phyloP scores from a whole-genome alignment of 2,329 filamentous ascomycete genomes.

The Pestalotiopsis sp. region DNA sequence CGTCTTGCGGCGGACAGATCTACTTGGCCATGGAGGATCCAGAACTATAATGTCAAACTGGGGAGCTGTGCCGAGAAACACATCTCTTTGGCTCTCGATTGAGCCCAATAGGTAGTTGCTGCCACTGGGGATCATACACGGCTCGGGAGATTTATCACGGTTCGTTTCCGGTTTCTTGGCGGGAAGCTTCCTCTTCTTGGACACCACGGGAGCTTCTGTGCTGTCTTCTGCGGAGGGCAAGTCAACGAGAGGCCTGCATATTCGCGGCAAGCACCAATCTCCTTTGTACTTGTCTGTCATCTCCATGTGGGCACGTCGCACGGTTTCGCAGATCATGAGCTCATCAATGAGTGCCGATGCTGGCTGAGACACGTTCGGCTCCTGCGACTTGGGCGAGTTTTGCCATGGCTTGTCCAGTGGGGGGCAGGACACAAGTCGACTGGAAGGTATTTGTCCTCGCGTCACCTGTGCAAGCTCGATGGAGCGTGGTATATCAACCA shows the following conservation, averaged over 20 bases:
- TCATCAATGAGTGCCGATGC: conserved; percentile 55
- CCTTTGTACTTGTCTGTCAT: conserved; percentile 40
- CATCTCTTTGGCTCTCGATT: conserved; percentile 42
- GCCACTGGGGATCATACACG: conserved; percentile 41
- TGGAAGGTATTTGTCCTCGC: conserved; percentile 35
- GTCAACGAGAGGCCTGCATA: conserved; percentile 18
- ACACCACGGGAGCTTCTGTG: background rate
- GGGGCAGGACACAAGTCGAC: conserved; percentile 48
- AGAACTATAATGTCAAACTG: conserved; percentile 70
- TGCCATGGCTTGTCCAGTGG: conserved; percentile 48
- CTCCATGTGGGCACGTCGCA: conserved; percentile 45
- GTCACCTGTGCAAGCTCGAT: conserved; percentile 67
- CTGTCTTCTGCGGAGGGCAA: conserved; percentile 1
- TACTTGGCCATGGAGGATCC: conserved; percentile 83
- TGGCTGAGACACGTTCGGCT: conserved; percentile 36
- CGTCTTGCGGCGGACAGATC: conserved; percentile 67
- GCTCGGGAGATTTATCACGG: background rate
- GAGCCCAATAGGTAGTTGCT: conserved; percentile 52
- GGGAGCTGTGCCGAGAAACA: conserved; percentile 46
- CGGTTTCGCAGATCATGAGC: conserved; percentile 53
- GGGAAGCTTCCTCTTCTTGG: conserved; percentile 14
- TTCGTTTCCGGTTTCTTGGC: background rate
- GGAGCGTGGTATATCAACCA: conserved; percentile 72
- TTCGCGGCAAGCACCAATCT: conserved; percentile 50
- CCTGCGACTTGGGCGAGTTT: conserved; percentile 49